Conservation (phyloP, 179 eudicot genomes). For the Nepenthes alata region DNA sequence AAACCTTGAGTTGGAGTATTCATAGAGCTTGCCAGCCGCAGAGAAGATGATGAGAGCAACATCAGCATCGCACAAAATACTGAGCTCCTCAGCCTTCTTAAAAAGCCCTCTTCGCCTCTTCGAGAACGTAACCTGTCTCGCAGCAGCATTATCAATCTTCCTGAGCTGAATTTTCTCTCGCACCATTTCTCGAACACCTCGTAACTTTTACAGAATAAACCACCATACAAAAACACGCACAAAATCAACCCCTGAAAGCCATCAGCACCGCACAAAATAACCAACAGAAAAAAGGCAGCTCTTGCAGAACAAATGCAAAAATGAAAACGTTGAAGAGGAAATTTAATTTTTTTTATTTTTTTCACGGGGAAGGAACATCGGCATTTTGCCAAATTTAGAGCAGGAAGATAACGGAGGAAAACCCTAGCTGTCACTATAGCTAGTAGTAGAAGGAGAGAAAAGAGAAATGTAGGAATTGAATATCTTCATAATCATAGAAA, state of each 20-base stretch:
- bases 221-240: constrained; percentile 4
- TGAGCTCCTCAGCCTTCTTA: constrained; percentile 60
- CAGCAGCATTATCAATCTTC: constrained; percentile 52
- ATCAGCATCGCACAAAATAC: constrained; percentile 61
- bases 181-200: constrained; percentile 23
- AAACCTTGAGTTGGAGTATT: constrained; percentile 50
- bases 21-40: constrained; percentile 49
- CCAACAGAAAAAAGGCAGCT: too few relatives aligned
- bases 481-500: too few relatives aligned
- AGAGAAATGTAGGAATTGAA: too few relatives aligned
- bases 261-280: too few relatives aligned
- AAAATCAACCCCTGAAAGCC: neutral
- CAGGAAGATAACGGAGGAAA: too few relatives aligned
- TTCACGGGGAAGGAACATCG: too few relatives aligned
- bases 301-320: too few relatives aligned
- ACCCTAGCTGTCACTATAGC: too few relatives aligned
- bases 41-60: constrained; percentile 53
- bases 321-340: too few relatives aligned
- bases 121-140: constrained; percentile 67
- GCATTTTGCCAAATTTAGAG: too few relatives aligned
- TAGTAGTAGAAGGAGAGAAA: too few relatives aligned
- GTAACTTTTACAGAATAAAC: constrained; percentile 5
- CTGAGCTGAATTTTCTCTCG: constrained; percentile 53
- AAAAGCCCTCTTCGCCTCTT: constrained; percentile 59
- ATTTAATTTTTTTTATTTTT: too few relatives aligned